phyloP scores from a whole-genome alignment of 371 early-diverging fungal genomes.

The Blakeslea trispora region DNA sequence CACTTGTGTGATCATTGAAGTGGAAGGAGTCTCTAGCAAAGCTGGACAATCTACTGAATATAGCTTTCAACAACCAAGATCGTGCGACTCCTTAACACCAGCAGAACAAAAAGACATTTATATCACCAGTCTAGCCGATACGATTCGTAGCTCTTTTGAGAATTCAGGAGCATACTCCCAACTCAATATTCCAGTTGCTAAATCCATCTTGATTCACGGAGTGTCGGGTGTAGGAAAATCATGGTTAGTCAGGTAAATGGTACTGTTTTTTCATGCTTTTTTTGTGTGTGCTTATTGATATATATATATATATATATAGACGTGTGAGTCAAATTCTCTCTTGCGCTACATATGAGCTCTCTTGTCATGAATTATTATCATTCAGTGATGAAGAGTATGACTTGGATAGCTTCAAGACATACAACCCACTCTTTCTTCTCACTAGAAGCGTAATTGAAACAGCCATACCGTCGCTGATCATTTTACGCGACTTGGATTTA shows the following conservation, averaged over 20 bases:
- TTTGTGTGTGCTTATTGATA: neutral
- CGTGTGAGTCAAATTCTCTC: slow-evolving; percentile 15
- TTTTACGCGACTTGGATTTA: slow-evolving; percentile 32
- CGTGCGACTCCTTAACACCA: neutral
- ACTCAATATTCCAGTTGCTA: slow-evolving; percentile 39
- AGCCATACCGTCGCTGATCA: slow-evolving; percentile 25
- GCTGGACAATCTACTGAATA: slow-evolving; percentile 1
- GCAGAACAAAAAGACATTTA: slow-evolving; percentile 19
- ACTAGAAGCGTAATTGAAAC: slow-evolving; percentile 25
- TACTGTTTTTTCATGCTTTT: neutral
- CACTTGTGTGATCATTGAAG: neutral
- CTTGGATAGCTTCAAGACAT: slow-evolving; percentile 23
- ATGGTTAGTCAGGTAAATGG: slow-evolving; percentile 39
- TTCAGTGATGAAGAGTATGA: slow-evolving; percentile 35
- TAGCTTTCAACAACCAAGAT: neutral
- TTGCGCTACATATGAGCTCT: slow-evolving; percentile 18
- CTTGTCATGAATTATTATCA: slow-evolving; percentile 34
- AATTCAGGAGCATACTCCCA: slow-evolving; percentile 26
- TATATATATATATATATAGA: slow-evolving; percentile 21
- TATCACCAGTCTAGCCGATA: slow-evolving; percentile 22
- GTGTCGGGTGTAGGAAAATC: slow-evolving; percentile 45
- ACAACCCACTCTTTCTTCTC: slow-evolving; percentile 32
- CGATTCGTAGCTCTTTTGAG: slow-evolving; percentile 26
- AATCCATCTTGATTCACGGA: slow-evolving; percentile 47
- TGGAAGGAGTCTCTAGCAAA: slow-evolving; percentile 1